Conservation (phyloP, 2,329 filamentous ascomycete species). For the Monilinia polystroma region DNA sequence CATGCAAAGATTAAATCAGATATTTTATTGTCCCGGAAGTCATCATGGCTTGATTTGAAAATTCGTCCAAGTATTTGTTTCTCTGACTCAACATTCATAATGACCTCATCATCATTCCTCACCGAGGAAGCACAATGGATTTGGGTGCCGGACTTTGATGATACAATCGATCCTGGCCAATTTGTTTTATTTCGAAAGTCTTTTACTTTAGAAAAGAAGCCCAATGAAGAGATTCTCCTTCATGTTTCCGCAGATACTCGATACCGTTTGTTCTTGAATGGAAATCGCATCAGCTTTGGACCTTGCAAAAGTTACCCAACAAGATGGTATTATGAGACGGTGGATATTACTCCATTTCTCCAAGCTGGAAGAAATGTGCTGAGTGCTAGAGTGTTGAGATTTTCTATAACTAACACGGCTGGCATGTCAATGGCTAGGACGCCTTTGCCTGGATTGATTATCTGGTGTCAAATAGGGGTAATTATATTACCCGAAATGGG, state of each 20-base stretch:
- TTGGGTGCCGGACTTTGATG: constrained; percentile 1
- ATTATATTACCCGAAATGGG: neutral
- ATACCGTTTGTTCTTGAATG: constrained; percentile 1
- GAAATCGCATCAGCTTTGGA: constrained; percentile 2
- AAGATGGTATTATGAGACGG: constrained; percentile 12
- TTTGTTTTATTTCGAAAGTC: constrained; percentile 1
- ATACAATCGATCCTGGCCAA: neutral
- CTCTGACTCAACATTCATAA: neutral
- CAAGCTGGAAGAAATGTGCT: neutral
- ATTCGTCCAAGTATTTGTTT: neutral
- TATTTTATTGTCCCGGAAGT: too few relatives aligned
- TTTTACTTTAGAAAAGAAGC: neutral
- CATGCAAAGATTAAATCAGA: too few relatives aligned
- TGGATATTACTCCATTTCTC: constrained; percentile 9
- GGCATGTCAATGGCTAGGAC: constrained; percentile 8
- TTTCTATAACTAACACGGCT: neutral
- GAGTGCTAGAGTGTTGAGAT: constrained; percentile 7
- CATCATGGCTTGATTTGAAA: too few relatives aligned
- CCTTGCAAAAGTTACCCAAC: constrained; percentile 2
- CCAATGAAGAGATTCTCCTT: neutral
- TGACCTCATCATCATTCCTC: constrained; percentile 10
- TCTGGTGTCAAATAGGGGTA: constrained; percentile 14
- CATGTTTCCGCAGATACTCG: constrained; percentile 10
- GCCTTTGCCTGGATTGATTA: neutral
- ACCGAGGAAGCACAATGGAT: constrained; percentile 1